These are phyloP conservation scores for Iberis amara DNA, from an alignment of 441 rosid species.

Conservation along the genomic window DNA sequence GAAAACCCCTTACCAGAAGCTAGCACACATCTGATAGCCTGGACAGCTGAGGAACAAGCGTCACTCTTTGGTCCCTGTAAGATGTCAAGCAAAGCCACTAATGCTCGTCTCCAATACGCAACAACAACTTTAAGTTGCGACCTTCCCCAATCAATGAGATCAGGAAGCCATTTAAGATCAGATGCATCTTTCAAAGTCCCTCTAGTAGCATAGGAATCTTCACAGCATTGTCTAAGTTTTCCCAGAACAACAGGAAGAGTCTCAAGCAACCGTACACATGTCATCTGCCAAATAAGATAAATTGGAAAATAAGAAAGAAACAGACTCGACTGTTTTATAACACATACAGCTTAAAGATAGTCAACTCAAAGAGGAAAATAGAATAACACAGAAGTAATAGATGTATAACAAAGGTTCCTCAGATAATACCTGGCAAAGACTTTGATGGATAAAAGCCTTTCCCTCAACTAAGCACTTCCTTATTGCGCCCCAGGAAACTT, in stretches of 20 bases:
- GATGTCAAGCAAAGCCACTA: constrained; percentile 51
- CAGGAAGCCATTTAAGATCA: constrained; percentile 81
- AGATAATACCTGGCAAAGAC: constrained; percentile 73
- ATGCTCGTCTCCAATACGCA: constrained; percentile 84
- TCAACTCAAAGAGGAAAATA: constrained; percentile 12
- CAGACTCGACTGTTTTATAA: neutral
- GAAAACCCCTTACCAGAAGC: constrained; percentile 52
- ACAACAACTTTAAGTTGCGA: constrained; percentile 79
- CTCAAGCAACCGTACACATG: constrained; percentile 91
- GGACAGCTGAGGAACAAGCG: constrained; percentile 39
- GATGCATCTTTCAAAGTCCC: constrained; percentile 34
- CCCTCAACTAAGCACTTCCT: constrained; percentile 80
- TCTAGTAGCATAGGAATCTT: constrained; percentile 34
- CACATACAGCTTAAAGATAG: constrained; percentile 19
- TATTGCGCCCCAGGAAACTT: constrained; percentile 68
- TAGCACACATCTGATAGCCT: constrained; percentile 55
- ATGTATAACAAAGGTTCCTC: constrained; percentile 5
- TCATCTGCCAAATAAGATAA: constrained; percentile 58
- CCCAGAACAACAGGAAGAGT: constrained; percentile 69
- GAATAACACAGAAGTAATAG: constrained; percentile 10
- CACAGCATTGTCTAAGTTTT: constrained; percentile 42
- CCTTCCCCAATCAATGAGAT: constrained; percentile 91
- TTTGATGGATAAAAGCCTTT: constrained; percentile 65
- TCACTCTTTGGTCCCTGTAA: constrained; percentile 46
- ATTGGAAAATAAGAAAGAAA: constrained; percentile 11